Base-by-base conservation (phyloP, 2,329 filamentous ascomycete genomes). In the Paradendryphiella salina region DNA sequence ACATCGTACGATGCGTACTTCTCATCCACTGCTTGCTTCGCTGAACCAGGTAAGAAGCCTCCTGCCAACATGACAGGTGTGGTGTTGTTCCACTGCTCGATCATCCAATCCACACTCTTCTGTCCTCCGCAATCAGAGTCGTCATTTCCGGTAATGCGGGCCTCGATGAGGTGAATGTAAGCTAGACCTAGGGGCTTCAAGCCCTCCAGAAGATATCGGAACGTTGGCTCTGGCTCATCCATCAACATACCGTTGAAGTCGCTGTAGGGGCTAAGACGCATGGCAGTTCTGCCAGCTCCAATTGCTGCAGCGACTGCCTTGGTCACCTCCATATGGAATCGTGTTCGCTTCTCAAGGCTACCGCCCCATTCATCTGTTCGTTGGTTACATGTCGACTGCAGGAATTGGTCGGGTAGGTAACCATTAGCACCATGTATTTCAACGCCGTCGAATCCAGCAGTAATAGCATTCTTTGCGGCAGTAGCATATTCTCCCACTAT, bases 341-440 rank as follows among this genome's bases (percentile, higher is more conserved):
- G 67, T 41, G 76, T 60, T 52, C 83, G 73, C 56, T 81, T 79
- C 71, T 77, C 76, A 6, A 80, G 64, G 40, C 69, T 75, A 1
- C 78, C 78, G 5, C 79, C 79, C 64, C 76, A 80, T 1, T 51
- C 55, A 52, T 81, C 78, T 0, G 64, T 79, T 2, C 82, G 75
- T 33, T 74, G 72, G 68, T 86, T 85, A 56, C 74, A 72, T 5
- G 71, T 76, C 50, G 80, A 78, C 56, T 83, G 85, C 11, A 87
- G 74, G 68, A 90, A 90, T 59, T 86, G 80, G 49, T 81, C 80
- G 7, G 87, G 68, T 1, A 90, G 76, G 63, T 89, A 90, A 3
- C 86, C 85, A 57, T 88, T 85, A 1, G 84, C 83, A 26, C 70
- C 76, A 51, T 77, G 75, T 18, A 78, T 70, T 50, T 78, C 86